A percentile compares a stretch with the other conserved stretches of the same genome.
These are phyloP conservation scores for Mortierella hygrophila DNA, from an alignment of 192 early-diverging fungal genomes.

Conservation along the genomic window DNA sequence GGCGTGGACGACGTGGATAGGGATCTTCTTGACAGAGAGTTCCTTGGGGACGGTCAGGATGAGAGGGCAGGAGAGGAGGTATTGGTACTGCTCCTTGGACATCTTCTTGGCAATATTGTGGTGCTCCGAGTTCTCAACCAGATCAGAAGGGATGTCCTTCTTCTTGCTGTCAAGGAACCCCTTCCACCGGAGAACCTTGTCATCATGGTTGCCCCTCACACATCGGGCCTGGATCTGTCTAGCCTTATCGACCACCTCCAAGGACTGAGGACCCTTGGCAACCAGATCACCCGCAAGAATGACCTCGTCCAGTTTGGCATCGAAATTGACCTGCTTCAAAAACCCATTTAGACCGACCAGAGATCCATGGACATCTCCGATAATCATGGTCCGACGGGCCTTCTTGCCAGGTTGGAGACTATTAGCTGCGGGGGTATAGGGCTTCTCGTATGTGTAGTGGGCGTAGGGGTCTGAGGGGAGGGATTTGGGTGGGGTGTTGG, in stretches of 20 bases:
- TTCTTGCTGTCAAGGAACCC: constrained; percentile 55
- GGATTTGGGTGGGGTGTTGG: constrained; percentile 15
- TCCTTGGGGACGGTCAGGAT: constrained; percentile 27
- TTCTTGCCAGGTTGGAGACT: neutral
- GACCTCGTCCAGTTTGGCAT: constrained; percentile 61
- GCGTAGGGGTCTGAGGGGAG: constrained; percentile 37
- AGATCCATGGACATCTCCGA: constrained; percentile 81
- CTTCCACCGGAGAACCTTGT: constrained; percentile 71
- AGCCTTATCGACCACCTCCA: constrained; percentile 68
- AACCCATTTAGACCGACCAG: constrained; percentile 66
- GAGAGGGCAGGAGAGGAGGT: constrained; percentile 44
- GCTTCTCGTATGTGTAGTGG: constrained; percentile 24
- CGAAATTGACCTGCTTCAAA: constrained; percentile 57
- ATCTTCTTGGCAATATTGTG: constrained; percentile 28
- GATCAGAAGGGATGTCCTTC: constrained; percentile 19
- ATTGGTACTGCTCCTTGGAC: constrained; percentile 35
- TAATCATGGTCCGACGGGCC: constrained; percentile 58
- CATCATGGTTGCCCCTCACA: constrained; percentile 84
- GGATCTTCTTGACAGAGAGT: constrained; percentile 15
- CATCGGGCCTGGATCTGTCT: constrained; percentile 62
- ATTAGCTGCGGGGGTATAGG: neutral
- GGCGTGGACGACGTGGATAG: constrained; percentile 35
- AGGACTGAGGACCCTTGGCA: constrained; percentile 72
- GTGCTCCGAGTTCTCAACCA: constrained; percentile 36
- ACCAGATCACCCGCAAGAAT: constrained; percentile 78